Evolutionary conservation across 2,329 filamentous ascomycete genomes (phyloP).

Genomic region (Rutstroemia sp.): DNA sequence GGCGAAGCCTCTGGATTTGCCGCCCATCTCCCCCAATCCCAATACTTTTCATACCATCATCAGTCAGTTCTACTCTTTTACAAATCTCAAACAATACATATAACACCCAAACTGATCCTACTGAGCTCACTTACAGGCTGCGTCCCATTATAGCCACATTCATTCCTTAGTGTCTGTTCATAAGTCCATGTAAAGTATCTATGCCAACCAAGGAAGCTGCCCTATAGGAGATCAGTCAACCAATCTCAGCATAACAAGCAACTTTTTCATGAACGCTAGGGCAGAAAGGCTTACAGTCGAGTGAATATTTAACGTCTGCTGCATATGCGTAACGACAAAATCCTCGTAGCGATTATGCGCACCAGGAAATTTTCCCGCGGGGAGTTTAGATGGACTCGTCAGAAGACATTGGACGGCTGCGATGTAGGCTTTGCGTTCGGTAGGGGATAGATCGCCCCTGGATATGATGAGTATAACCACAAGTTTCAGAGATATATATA

Average conservation of each 20-base stretch:
- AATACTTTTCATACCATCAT: conserved; percentile 24
- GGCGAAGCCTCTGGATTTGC: conserved; percentile 39
- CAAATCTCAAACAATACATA: conserved; percentile 23
- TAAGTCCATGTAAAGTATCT: conserved; percentile 35
- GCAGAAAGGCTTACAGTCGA: conserved; percentile 23
- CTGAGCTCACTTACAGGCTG: conserved; percentile 26
- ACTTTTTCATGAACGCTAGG: background rate
- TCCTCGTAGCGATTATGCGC: conserved; percentile 34
- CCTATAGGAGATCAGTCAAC: conserved; percentile 9
- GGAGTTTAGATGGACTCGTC: conserved; percentile 26
- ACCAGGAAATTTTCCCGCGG: conserved; percentile 26
- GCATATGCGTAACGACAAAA: conserved; percentile 31
- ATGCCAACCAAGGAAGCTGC: conserved; percentile 37
- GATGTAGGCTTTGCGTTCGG: conserved; percentile 26
- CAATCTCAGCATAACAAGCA: background rate
- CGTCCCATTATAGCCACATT: conserved; percentile 36
- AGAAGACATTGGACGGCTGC: conserved; percentile 32
- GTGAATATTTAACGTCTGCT: conserved; percentile 24
- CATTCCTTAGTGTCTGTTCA: conserved; percentile 34
- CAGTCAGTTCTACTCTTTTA: conserved; percentile 25
- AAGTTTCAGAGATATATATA: background rate
- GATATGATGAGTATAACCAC: background rate
- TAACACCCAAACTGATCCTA: too few relatives aligned
- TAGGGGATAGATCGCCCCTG: conserved; percentile 13
- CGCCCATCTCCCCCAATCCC: conserved; percentile 44